These are phyloP conservation scores for Acacia confusa DNA, from an alignment of 306 rosid genomes.

Conservation along the genomic window DNA sequence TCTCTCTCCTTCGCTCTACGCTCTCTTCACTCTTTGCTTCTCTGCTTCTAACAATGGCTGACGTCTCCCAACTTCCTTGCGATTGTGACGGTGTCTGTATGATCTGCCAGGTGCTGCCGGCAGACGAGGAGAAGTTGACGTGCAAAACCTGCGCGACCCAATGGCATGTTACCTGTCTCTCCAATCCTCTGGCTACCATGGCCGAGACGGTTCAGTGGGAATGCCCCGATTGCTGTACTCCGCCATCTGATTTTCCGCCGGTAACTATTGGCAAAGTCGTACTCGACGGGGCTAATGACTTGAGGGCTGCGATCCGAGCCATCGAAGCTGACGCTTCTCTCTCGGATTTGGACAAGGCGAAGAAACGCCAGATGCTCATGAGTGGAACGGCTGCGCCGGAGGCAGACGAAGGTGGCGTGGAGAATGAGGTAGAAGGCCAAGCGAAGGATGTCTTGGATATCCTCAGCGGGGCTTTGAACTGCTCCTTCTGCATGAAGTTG, in stretches of 20 bases:
- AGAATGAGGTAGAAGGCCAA: background rate
- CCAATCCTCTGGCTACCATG: conserved; percentile 37
- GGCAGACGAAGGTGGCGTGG: background rate
- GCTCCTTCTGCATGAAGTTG: conserved; percentile 63
- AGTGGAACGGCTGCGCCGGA: conserved; percentile 39
- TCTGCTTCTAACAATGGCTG: conserved; percentile 16
- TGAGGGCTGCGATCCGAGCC: conserved; percentile 46
- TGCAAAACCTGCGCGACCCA: conserved; percentile 54
- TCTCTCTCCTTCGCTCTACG: background rate
- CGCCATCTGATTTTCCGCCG: background rate
- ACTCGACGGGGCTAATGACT: background rate
- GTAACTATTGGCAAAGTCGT: background rate
- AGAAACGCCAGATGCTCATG: conserved; percentile 51
- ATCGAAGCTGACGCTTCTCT: conserved; percentile 55
- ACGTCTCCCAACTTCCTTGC: conserved; percentile 44
- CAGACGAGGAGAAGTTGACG: conserved; percentile 42
- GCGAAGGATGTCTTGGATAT: conserved; percentile 37
- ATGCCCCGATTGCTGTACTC: conserved; percentile 56
- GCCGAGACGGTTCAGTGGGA: conserved; percentile 48
- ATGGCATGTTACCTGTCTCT: conserved; percentile 54
- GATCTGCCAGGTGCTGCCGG: conserved; percentile 50
- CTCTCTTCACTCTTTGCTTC: background rate
- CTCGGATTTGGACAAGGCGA: conserved; percentile 44
- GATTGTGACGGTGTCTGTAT: conserved; percentile 53
- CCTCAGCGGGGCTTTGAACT: conserved; percentile 46